Conservation (phyloP, 768 basidiomycete genomes). For the Boletus reticuloceps region DNA sequence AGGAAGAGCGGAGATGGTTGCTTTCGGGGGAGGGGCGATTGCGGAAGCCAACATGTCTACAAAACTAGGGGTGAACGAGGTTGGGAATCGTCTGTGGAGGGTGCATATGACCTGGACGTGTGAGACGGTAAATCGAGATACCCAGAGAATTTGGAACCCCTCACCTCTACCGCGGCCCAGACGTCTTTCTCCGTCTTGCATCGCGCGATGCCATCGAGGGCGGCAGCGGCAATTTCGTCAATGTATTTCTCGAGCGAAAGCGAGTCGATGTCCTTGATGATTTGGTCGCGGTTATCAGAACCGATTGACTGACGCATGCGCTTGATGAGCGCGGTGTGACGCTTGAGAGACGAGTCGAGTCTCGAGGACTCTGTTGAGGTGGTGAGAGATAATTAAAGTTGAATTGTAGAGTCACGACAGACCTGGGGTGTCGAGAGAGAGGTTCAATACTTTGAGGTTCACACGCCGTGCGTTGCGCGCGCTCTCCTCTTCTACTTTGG, state of each 20-base stretch:
- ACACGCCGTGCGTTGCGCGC: constrained; percentile 54
- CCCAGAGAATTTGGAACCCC: constrained; percentile 13
- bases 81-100: constrained; percentile 83
- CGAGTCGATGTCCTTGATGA: constrained; percentile 88
- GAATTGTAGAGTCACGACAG: constrained; percentile 11
- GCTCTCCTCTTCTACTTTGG: constrained; percentile 49
- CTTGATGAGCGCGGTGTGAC: constrained; percentile 94
- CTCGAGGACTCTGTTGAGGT: constrained; percentile 57
- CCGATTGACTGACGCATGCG: constrained; percentile 86
- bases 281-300: constrained; percentile 76
- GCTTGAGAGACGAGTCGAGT: constrained; percentile 92
- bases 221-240: constrained; percentile 88
- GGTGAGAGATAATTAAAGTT: constrained; percentile 5
- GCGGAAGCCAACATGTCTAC: constrained; percentile 56
- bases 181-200: constrained; percentile 94
- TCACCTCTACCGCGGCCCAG: constrained; percentile 89
- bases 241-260: constrained; percentile 94
- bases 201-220: constrained; percentile 77
- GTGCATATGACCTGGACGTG: constrained; percentile 73
- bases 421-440: constrained; percentile 49
- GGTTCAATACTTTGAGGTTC: constrained; percentile 58
- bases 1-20: constrained; percentile 52
- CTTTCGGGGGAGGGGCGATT: constrained; percentile 57
- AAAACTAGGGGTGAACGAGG: constrained; percentile 72
- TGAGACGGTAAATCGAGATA: neutral